Evolutionary conservation across 352 stramenopile genomes (phyloP), one percentile per base, ranked within the genome.

Genomic region (Thraustotheca clavata): DNA sequence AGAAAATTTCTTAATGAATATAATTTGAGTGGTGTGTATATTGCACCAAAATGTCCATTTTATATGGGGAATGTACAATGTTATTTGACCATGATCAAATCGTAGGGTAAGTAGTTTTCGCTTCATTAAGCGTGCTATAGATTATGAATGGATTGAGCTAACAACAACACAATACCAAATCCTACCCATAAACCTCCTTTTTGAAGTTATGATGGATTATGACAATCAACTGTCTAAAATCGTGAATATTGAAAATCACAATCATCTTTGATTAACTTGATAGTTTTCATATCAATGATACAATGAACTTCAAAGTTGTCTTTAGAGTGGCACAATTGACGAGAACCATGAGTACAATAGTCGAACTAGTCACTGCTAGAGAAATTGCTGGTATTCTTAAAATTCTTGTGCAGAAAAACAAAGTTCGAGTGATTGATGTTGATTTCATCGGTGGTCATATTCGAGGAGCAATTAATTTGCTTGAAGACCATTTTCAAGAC

Each of bases 401-500:
- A 32, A 31, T 57, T 33, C 57, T 46, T 18, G 57, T n/a, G 9
- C 22, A n/a, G 27, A 32, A 22, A 11, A 55, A 54, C 9, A n/a
- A 11, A n/a, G 36, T 65, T n/a, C 57, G 57, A 27, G 68, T 77
- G 22, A 55, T 77, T 11, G 72, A 77, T 33, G 72, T 77, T 34
- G 69, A 60, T 41, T 75, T 71, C 3, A 40, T 40, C 0, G 71
- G 71, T 16, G 71, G 71, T 36, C 73, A 75, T 47, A 77, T 77
- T 50, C 69, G 68, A 11, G 67, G 69, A 43, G 83, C 83, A 3
- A 67, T 92, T 49, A 94, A 94, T 70, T 68, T 92, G 34, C 76
- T 83, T 0, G 80, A 89, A 70, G 83, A 83, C 27, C 74, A 81
- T 70, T 91, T 94, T 61, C 77, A 86, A 59, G 80, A 90, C 57